A percentile compares a stretch with the other conserved stretches of the same genome.
phyloP scores from a whole-genome alignment of 495 filamentous ascomycete genomes.

The Penicillium herquei region DNA sequence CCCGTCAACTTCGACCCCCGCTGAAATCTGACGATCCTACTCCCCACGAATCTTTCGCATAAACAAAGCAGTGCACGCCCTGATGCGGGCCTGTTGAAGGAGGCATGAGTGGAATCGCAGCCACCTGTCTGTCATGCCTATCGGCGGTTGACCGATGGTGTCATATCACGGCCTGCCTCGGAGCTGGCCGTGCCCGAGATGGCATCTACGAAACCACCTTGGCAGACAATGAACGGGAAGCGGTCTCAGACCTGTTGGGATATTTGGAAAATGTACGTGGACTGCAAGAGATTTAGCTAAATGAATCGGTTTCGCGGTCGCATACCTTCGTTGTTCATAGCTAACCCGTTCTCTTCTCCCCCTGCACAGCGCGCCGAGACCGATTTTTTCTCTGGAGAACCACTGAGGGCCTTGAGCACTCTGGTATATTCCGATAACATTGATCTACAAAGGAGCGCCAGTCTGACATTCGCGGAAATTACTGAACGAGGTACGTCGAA shows the following conservation, averaged over 20 bases:
- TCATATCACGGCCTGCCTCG: conserved; percentile 47
- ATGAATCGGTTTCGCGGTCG: not conserved
- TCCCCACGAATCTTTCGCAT: not conserved
- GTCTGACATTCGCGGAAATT: conserved; percentile 98
- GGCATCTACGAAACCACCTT: conserved; percentile 93
- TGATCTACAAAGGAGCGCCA: conserved; percentile 94
- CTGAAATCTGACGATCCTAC: not conserved
- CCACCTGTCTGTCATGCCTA: conserved; percentile 45
- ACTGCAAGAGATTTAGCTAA: not conserved
- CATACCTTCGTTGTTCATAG: not conserved
- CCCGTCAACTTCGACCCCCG: not conserved
- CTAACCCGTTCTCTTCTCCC: conserved; percentile 10
- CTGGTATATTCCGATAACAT: conserved; percentile 98
- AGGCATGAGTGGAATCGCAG: conserved; percentile 45
- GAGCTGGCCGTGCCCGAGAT: conserved; percentile 80
- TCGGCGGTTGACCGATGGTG: conserved; percentile 48
- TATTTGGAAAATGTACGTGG: conserved; percentile 91
- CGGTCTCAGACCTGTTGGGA: conserved; percentile 90
- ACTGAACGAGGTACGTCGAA: conserved; percentile 82
- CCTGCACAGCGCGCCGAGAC: conserved; percentile 79
- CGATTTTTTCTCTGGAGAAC: conserved; percentile 97
- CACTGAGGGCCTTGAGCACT: conserved; percentile 90
- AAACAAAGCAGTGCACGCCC: conserved; percentile 15
- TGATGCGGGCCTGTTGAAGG: conserved; percentile 30
- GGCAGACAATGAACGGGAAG: conserved; percentile 94